Percentiles rank a stretch among this genome's conserved stretches.
Evolutionary conservation across 495 filamentous ascomycete genomes (phyloP).

Genomic region (Pyrenula massariospora): DNA sequence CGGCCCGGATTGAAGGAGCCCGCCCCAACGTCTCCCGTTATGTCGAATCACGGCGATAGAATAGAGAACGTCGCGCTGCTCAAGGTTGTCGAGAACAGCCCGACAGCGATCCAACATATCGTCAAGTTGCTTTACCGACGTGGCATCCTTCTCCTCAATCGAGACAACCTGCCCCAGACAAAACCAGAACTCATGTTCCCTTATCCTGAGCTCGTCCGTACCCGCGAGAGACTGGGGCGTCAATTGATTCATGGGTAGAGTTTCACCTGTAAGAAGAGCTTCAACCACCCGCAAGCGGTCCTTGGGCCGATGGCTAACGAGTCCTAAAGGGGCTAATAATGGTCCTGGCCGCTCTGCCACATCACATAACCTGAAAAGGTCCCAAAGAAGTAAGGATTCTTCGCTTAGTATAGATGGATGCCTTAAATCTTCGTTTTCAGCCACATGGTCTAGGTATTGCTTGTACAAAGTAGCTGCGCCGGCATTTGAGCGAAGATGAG

Average conservation of each 20-base stretch:
- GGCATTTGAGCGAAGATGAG: conserved; percentile 46
- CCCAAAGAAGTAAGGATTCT: conserved; percentile 33
- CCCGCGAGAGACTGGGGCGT: conserved; percentile 26
- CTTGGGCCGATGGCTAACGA: background rate
- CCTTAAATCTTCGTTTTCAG: conserved; percentile 54
- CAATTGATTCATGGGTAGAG: conserved; percentile 43
- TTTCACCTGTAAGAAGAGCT: conserved; percentile 56
- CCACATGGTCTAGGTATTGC: conserved; percentile 26
- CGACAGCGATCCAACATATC: conserved; percentile 50
- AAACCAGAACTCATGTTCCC: conserved; percentile 73
- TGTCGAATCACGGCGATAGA: conserved; percentile 72
- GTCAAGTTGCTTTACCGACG: conserved; percentile 47
- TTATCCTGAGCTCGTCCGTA: conserved; percentile 39
- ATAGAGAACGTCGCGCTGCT: conserved; percentile 89
- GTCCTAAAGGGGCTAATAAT: conserved; percentile 32
- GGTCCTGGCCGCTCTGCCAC: background rate
- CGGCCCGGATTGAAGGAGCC: conserved; percentile 45
- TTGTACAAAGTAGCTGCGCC: conserved; percentile 32
- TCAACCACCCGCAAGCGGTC: conserved; percentile 61
- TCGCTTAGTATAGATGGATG: conserved; percentile 59
- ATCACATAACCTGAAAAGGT: conserved; percentile 19
- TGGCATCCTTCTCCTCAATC: conserved; percentile 47
- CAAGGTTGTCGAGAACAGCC: conserved; percentile 58
- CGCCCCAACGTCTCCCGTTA: conserved; percentile 55
- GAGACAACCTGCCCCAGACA: conserved; percentile 61